Evolutionary conservation across 1,139 yeast genomes (phyloP).

Genomic region (Lodderomyces jiufengensis): DNA sequence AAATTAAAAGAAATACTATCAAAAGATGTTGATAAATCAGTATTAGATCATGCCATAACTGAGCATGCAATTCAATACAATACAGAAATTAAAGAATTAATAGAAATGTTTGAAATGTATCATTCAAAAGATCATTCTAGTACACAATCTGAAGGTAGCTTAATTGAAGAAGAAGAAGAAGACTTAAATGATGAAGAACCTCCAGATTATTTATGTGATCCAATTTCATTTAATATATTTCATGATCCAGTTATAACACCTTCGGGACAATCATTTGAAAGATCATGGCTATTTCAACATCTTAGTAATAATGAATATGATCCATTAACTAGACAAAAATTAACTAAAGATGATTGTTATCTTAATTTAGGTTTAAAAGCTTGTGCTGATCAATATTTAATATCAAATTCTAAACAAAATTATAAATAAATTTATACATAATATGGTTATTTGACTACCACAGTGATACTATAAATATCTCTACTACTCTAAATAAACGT

Average conservation of each 20-base stretch:
- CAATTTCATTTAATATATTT: conserved; percentile 44
- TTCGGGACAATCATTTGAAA: conserved; percentile 45
- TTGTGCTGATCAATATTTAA: conserved; percentile 8
- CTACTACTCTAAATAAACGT: too few species aligned
- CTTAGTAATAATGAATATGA: conserved; percentile 34
- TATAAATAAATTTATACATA: too few species aligned
- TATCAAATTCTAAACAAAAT: too few species aligned
- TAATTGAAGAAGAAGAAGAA: neutral
- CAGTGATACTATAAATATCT: too few species aligned
- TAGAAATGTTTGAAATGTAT: conserved; percentile 17
- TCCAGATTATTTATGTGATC: conserved; percentile 45
- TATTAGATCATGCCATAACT: conserved; percentile 18
- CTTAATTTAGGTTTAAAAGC: conserved; percentile 16
- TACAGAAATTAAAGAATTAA: conserved; percentile 21
- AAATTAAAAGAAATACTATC: conserved; percentile 13
- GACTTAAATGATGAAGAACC: conserved; percentile 18
- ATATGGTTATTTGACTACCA: too few species aligned
- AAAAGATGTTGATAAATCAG: conserved; percentile 15
- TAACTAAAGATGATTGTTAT: conserved; percentile 18
- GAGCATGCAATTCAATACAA: conserved; percentile 19
- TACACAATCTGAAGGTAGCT: neutral
- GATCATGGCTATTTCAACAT: conserved; percentile 36
- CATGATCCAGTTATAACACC: conserved; percentile 45
- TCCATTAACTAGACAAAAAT: conserved; percentile 32
- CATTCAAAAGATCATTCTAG: neutral